Base-by-base conservation (phyloP, 495 filamentous ascomycete genomes). In the Monascus purpureus region DNA sequence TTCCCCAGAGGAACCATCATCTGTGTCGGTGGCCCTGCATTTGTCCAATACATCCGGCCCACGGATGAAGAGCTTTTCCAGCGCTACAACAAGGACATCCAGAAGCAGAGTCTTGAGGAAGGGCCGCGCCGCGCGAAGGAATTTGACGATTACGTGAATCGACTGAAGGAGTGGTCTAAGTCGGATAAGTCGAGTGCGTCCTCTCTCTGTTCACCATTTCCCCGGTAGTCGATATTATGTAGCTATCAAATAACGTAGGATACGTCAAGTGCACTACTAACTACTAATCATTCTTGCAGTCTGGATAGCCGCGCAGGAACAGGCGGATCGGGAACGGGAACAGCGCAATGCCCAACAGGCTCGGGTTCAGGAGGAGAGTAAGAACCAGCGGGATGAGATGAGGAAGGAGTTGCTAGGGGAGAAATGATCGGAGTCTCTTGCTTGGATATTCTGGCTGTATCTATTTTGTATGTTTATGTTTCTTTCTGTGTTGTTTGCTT, bases 31-130 rank as follows among this genome's bases (percentile, higher is more conserved):
- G 90, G 90, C 15, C 88, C 88, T 18, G 79, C 81, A 3, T 57
- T 95, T 28, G 73, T 86, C n/a, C 63, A 70, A 47, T 92, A 71
- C 41, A 61, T 96, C 23, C 71, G 74, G 31, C 90, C 92, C 2
- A 74, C 82, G 5, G 84, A 94, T 41, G 90, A 94, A 52, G 86
- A 95, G 57, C 65, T 96, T 6, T 82, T 93, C 63, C 68, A 86
- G 67, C 74, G 67, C 53, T 96, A 94, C 63, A 96, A 87, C 52
- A 86, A 88, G 1, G 90, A 96, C 9, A 71, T 96, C 3, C 82
- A 88, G 50, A 81, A 80, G 53, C 71, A 77, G 42, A 82, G 80
- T 32, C 57, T 86, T 1, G 82, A 84, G 46, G 67, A 78, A 32
- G 71, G 87, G 17, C 62, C 76, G 28, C 69, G 74, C 41, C 69